Percentiles rank a stretch among this genome's conserved stretches.
phyloP scores from a whole-genome alignment of 73 alveolate genomes.

The Durusdinium trenchii region DNA sequence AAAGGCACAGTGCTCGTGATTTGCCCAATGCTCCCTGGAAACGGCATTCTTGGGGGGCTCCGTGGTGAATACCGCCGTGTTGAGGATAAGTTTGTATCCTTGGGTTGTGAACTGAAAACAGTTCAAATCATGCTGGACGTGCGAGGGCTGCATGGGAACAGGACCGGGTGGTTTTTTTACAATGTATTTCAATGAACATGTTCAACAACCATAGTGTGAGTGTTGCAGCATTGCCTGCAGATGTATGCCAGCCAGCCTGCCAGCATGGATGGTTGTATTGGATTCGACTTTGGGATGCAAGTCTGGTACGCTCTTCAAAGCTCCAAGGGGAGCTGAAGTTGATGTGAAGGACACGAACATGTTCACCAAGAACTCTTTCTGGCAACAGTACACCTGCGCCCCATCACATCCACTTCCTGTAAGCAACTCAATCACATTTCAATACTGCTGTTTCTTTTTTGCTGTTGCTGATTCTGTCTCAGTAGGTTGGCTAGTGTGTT shows the following conservation, averaged over 20 bases:
- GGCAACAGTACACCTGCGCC: not conserved
- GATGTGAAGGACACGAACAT: not conserved
- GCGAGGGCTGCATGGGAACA: not conserved
- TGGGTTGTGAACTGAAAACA: not conserved
- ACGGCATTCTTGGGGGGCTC: conserved; percentile 1
- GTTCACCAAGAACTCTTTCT: not conserved
- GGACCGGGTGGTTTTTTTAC: too few species aligned
- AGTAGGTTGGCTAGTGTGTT: too few species aligned
- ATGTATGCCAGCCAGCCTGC: not conserved
- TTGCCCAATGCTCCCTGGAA: not conserved
- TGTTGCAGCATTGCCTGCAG: not conserved
- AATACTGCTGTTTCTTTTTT: not conserved
- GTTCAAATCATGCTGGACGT: not conserved
- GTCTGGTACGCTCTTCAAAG: conserved; percentile 21
- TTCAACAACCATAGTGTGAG: not conserved
- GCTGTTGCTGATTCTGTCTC: too few species aligned
- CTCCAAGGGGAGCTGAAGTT: not conserved
- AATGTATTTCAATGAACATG: not conserved
- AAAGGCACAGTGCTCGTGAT: conserved; percentile 1
- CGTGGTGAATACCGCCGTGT: conserved; percentile 10
- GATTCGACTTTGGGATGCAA: not conserved
- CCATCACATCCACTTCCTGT: not conserved
- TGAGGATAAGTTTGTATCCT: not conserved
- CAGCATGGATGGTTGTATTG: not conserved
- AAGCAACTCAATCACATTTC: not conserved